Percentiles rank a stretch among this genome's conserved stretches.
phyloP scores from a whole-genome alignment of 2,329 filamentous ascomycete species.

The Fusarium incarnatum region DNA sequence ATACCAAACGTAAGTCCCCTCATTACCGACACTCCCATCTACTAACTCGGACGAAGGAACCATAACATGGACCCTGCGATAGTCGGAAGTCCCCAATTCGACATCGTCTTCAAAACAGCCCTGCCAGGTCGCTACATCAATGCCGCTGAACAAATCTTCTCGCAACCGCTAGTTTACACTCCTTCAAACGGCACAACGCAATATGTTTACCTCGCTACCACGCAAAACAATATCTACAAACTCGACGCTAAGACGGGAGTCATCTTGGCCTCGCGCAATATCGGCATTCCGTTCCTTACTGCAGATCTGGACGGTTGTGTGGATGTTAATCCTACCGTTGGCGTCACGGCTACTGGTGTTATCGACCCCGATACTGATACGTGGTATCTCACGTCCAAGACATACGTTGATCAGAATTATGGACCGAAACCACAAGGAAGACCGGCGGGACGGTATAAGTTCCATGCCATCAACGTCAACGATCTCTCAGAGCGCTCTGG shows the following conservation, averaged over 20 bases:
- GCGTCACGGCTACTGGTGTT: constrained; percentile 59
- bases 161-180: constrained; percentile 64
- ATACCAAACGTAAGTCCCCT: constrained; percentile 62
- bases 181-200: constrained; percentile 59
- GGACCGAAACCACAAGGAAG: constrained; percentile 49
- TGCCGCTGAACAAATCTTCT: constrained; percentile 63
- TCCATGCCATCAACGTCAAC: constrained; percentile 55
- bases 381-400: constrained; percentile 59
- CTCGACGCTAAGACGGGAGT: constrained; percentile 65
- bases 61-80: constrained; percentile 73
- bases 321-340: constrained; percentile 61
- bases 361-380: constrained; percentile 60
- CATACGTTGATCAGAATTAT: constrained; percentile 52
- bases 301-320: constrained; percentile 61
- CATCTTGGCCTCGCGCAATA: constrained; percentile 60
- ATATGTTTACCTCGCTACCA: constrained; percentile 67
- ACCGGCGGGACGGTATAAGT: constrained; percentile 51
- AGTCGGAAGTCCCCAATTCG: constrained; percentile 66
- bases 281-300: constrained; percentile 62
- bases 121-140: constrained; percentile 65
- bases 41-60: constrained; percentile 46
- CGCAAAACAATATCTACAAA: constrained; percentile 69
- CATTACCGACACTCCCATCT: rapidly evolving
- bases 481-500: constrained; percentile 53
- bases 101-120: constrained; percentile 63